phyloP scores from a whole-genome alignment of 208 protist genomes.

The Crithidia bombi region DNA sequence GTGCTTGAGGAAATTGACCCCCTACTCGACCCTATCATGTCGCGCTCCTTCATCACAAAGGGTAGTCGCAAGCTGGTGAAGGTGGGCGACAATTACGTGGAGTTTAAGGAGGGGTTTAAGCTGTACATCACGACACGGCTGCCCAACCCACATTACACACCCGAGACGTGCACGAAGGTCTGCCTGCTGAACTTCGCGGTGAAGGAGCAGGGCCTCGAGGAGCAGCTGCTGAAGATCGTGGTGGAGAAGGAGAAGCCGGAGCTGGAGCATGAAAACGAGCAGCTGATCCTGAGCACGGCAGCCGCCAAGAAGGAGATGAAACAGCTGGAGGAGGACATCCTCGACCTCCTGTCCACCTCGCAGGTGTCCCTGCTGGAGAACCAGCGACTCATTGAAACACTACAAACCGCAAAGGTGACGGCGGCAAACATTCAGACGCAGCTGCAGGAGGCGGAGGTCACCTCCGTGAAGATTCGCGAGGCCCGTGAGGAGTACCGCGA shows the following conservation, averaged over 20 bases:
- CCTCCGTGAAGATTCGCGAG: constrained; percentile 96
- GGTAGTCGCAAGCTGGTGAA: constrained; percentile 93
- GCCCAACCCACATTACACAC: constrained; percentile 97
- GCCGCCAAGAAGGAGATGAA: constrained; percentile 94
- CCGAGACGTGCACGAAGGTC: constrained; percentile 97
- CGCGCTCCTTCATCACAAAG: constrained; percentile 93
- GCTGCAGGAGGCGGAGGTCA: constrained; percentile 93
- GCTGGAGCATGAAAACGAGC: constrained; percentile 98
- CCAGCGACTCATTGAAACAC: constrained; percentile 96
- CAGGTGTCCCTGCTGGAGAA: constrained; percentile 97
- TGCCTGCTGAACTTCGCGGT: constrained; percentile 99
- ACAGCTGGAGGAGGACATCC: constrained; percentile 98
- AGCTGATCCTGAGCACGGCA: constrained; percentile 95
- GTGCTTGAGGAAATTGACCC: constrained; percentile 98
- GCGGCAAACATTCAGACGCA: constrained; percentile 95
- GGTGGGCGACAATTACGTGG: constrained; percentile 98
- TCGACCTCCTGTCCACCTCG: constrained; percentile 93
- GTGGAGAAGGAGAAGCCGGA: constrained; percentile 97
- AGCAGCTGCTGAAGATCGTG: constrained; percentile 98
- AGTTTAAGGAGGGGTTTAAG: constrained; percentile 97
- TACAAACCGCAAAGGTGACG: constrained; percentile 98
- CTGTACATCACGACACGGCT: constrained; percentile 99
- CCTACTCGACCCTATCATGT: constrained; percentile 96
- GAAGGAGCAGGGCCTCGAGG: constrained; percentile 97
- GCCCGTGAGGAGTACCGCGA: constrained; percentile 97